Base-by-base conservation (phyloP, 1,284 basidiomycete species). In the Microbotryum violaceum region DNA sequence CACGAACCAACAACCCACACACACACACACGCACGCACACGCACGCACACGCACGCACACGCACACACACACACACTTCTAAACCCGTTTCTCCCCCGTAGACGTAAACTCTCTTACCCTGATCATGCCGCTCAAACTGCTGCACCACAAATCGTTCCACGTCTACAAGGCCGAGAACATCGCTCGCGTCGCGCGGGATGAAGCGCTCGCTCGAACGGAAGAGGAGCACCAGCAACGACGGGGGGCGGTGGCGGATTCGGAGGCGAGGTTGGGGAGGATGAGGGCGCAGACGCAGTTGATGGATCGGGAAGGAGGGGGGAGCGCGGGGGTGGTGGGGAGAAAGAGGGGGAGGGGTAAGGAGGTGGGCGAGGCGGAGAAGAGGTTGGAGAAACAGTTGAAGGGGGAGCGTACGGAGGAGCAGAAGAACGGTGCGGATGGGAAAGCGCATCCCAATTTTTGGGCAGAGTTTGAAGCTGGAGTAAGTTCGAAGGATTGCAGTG, bases 361-460 rank as follows among this genome's bases (percentile, higher is more conserved):
- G 23, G 49, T 29, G 4, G 49, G 18, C 1, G 47, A 31, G 44
- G 56, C 27, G 25, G 45, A 49, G 25, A 37, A n/a, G 21, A 61
- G 33, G 27, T 55, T 58, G 21, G 23, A n/a, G 21, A 54, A 57
- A 6, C 57, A 52, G 10, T 20, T 18, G 48, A 56, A 49, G 46
- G 51, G 45, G 49, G 18, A 44, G 47, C 18, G 18, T 16, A 61
- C 25, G 16, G 23, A 47, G 42, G 59, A 44, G 14, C 49, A 44
- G 18, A 48, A 3, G 12, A 61, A 2, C 50, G 49, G 29, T 48
- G 63, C 63, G 49, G 62, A 62, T 42, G 44, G 50, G 27, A 58
- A 59, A 29, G 64, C 61, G n/a, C 69, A 69, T 25, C 44, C 71
- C 45, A 72, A 71, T 57, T 71, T 72, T 31, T 72, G 70, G 65